Evolutionary conservation across 2,329 filamentous ascomycete species (phyloP).

Genomic region (Torrubiellomyces zombiae): DNA sequence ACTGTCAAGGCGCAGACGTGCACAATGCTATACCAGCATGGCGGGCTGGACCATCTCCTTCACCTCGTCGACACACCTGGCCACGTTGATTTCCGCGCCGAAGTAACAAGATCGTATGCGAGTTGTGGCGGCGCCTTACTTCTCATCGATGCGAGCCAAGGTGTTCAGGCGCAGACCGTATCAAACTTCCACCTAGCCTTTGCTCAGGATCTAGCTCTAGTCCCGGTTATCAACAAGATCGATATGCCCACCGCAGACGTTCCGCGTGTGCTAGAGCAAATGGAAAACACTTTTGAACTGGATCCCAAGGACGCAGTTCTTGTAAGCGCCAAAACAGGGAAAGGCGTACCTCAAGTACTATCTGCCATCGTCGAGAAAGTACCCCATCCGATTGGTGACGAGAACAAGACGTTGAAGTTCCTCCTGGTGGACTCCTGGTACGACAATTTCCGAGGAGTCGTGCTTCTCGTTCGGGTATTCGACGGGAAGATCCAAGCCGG

Average conservation of each 20-base stretch:
- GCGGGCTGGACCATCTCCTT: constrained; percentile 75
- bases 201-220: constrained; percentile 67
- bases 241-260: constrained; percentile 82
- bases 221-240: constrained; percentile 94
- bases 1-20: constrained; percentile 98
- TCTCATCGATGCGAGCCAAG: constrained; percentile 90
- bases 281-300: constrained; percentile 74
- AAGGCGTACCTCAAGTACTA: constrained; percentile 70
- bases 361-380: constrained; percentile 76
- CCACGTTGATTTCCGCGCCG: constrained; percentile 93
- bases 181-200: constrained; percentile 98
- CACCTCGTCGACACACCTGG: constrained; percentile 95
- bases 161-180: constrained; percentile 92
- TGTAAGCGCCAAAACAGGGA: constrained; percentile 85
- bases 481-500: constrained; percentile 72
- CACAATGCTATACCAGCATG: constrained; percentile 85
- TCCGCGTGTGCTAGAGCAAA: constrained; percentile 71
- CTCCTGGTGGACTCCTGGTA: constrained; percentile 97
- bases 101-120: constrained; percentile 89
- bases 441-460: constrained; percentile 85
- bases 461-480: constrained; percentile 80
- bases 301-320: constrained; percentile 52
- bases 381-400: constrained; percentile 62
- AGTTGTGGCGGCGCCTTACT: constrained; percentile 87
- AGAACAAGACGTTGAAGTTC: constrained; percentile 57